Conservation (phyloP, 2,329 filamentous ascomycete genomes). For the Orbilia brochopaga region DNA sequence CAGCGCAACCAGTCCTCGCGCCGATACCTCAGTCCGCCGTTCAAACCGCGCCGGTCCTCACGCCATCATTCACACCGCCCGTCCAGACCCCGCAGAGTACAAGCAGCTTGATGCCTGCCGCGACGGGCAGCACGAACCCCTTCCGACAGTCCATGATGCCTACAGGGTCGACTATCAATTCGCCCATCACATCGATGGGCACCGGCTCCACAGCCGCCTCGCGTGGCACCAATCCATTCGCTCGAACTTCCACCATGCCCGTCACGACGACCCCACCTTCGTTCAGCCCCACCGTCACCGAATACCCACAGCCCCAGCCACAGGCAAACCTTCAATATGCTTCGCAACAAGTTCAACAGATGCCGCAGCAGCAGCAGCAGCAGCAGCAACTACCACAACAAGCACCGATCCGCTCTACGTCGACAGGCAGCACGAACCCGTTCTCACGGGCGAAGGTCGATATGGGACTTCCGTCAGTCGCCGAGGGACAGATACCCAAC, state of each 20-base stretch:
- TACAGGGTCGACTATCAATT: conserved; percentile 54
- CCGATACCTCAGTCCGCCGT: conserved; percentile 57
- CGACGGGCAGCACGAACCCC: conserved; percentile 77
- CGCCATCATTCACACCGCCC: conserved; percentile 63
- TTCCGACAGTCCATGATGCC: conserved; percentile 88
- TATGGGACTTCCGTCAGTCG: conserved; percentile 39
- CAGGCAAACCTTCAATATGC: conserved; percentile 49
- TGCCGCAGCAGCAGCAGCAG: conserved; percentile 18
- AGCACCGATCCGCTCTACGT: conserved; percentile 24
- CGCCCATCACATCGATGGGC: conserved; percentile 57
- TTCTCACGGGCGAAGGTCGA: conserved; percentile 44
- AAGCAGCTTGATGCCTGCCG: conserved; percentile 58
- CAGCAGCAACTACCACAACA: conserved; percentile 21
- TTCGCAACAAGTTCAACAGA: conserved; percentile 31
- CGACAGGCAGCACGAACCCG: conserved; percentile 52
- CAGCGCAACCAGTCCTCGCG: conserved; percentile 68
- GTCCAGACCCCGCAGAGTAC: conserved; percentile 58
- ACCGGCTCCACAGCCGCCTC: conserved; percentile 59
- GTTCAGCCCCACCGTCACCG: conserved; percentile 16
- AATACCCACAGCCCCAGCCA: conserved; percentile 40
- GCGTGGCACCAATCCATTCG: conserved; percentile 75
- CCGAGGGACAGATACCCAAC: conserved; percentile 53
- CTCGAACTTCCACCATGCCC: conserved; percentile 63
- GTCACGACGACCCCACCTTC: conserved; percentile 54
- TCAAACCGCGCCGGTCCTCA: conserved; percentile 63